Evolutionary conservation across 202 grass and related monocot genomes (phyloP).

Genomic region (Eragrostis tef): DNA sequence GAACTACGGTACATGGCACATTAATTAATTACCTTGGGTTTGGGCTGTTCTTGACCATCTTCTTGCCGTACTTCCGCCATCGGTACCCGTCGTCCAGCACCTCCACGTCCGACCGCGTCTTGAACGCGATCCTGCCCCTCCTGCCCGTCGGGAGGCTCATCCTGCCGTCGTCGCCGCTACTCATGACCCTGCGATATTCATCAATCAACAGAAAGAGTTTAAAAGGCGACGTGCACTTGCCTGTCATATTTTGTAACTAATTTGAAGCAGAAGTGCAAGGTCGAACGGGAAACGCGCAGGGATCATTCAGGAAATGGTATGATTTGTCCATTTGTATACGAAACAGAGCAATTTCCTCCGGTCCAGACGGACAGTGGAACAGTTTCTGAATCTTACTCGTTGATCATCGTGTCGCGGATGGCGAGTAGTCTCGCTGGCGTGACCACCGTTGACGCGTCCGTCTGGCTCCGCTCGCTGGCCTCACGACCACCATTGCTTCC

Average conservation of each 20-base stretch:
- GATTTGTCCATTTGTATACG: too few relatives aligned
- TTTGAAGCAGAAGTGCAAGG: too few relatives aligned
- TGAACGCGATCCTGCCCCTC: conserved; percentile 66
- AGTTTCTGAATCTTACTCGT: neutral
- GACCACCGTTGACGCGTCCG: neutral
- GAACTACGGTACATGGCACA: too few relatives aligned
- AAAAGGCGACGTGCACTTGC: too few relatives aligned
- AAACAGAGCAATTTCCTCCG: too few relatives aligned
- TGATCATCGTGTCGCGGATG: neutral
- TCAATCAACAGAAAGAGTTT: neutral
- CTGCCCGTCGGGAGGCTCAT: neutral
- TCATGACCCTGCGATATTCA: conserved; percentile 18
- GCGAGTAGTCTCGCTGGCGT: neutral
- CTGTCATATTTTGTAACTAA: too few relatives aligned
- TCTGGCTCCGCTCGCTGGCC: neutral
- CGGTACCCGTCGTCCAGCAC: conserved; percentile 78
- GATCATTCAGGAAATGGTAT: too few relatives aligned
- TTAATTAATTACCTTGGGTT: conserved; percentile 61
- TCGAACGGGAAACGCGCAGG: too few relatives aligned
- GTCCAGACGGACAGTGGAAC: neutral
- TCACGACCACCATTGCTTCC: neutral
- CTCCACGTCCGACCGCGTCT: conserved; percentile 62
- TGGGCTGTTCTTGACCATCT: conserved; percentile 76
- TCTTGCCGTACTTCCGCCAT: conserved; percentile 91
- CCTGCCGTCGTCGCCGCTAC: neutral